These are phyloP conservation scores for Alternaria sp. DNA, from an alignment of 2,329 filamentous ascomycete species.

Conservation along the genomic window DNA sequence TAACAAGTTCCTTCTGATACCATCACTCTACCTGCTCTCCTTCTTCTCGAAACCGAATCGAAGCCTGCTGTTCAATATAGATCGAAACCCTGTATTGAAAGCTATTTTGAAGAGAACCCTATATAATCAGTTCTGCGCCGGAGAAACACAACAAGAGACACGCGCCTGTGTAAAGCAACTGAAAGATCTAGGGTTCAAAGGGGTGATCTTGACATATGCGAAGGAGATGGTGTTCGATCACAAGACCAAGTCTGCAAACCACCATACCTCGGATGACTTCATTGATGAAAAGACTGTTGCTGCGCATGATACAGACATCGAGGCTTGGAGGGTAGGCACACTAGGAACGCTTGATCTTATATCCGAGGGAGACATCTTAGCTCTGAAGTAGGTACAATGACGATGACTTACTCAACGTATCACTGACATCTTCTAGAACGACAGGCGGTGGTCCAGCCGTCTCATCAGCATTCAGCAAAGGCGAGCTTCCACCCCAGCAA, in stretches of 20 bases:
- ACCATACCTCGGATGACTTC: constrained; percentile 19
- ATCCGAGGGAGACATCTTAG: constrained; percentile 39
- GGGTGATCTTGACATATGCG: constrained; percentile 85
- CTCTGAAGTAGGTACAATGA: constrained; percentile 33
- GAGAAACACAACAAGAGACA: constrained; percentile 74
- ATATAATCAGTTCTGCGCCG: constrained; percentile 90
- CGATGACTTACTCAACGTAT: background rate
- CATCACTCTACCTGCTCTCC: constrained; percentile 47
- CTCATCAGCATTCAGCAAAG: constrained; percentile 47
- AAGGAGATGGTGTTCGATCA: constrained; percentile 64
- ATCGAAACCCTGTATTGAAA: constrained; percentile 75
- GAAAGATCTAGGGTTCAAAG: constrained; percentile 77
- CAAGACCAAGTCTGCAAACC: constrained; percentile 29
- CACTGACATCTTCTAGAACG: constrained; percentile 38
- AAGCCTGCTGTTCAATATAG: constrained; percentile 61
- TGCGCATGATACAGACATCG: constrained; percentile 42
- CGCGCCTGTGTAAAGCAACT: constrained; percentile 63
- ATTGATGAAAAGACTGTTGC: constrained; percentile 1
- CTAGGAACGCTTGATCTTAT: constrained; percentile 39
- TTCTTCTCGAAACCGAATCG: constrained; percentile 50
- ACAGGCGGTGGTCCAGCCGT: constrained; percentile 54
- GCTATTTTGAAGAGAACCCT: constrained; percentile 78
- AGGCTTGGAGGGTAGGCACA: constrained; percentile 39
- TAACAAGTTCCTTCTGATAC: constrained; percentile 50
- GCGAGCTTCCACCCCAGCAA: constrained; percentile 48